These are phyloP conservation scores for Dioscorea zingiberensis DNA, from an alignment of 106 monocot species.

Conservation along the genomic window DNA sequence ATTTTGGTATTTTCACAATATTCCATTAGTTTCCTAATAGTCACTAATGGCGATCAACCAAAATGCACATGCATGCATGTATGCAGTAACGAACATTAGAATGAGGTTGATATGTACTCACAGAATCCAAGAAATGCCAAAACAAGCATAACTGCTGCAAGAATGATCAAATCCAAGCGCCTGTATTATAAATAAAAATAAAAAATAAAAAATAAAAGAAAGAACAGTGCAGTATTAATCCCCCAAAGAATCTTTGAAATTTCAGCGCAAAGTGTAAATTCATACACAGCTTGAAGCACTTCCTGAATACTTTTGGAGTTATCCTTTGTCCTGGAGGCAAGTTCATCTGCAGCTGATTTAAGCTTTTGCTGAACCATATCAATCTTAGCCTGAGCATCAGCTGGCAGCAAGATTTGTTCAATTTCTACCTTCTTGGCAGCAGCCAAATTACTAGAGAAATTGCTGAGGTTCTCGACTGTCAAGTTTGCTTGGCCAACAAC, in stretches of 20 bases:
- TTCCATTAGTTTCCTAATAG: too few relatives aligned
- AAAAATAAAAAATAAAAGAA: background rate
- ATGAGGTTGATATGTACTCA: slow-evolving; percentile 20
- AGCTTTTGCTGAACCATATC: slow-evolving; percentile 46
- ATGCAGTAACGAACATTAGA: too few relatives aligned
- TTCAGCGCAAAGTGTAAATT: background rate
- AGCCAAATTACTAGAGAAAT: slow-evolving; percentile 57
- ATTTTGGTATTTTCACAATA: too few relatives aligned
- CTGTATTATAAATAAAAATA: slow-evolving; percentile 25
- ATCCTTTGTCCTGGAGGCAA: slow-evolving; percentile 29
- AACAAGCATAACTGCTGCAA: slow-evolving; percentile 79
- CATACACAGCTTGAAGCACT: slow-evolving; percentile 57
- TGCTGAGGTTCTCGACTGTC: slow-evolving; percentile 59
- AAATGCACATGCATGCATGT: too few relatives aligned
- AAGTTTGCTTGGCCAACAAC: slow-evolving; percentile 56
- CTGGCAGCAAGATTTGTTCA: slow-evolving; percentile 45
- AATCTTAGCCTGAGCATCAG: slow-evolving; percentile 47
- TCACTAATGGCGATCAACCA: too few relatives aligned
- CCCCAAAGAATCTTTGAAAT: background rate
- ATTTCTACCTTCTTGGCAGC: slow-evolving; percentile 63
- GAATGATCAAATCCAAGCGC: slow-evolving; percentile 36
- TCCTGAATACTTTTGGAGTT: slow-evolving; percentile 52
- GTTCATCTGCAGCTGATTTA: slow-evolving; percentile 51
- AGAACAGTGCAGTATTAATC: background rate
- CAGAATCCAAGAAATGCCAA: slow-evolving; percentile 93